Percentiles rank a stretch among this genome's conserved stretches.
Evolutionary conservation across 805 yeast genomes (phyloP).

Genomic region (Yamadazyma insecticola): DNA sequence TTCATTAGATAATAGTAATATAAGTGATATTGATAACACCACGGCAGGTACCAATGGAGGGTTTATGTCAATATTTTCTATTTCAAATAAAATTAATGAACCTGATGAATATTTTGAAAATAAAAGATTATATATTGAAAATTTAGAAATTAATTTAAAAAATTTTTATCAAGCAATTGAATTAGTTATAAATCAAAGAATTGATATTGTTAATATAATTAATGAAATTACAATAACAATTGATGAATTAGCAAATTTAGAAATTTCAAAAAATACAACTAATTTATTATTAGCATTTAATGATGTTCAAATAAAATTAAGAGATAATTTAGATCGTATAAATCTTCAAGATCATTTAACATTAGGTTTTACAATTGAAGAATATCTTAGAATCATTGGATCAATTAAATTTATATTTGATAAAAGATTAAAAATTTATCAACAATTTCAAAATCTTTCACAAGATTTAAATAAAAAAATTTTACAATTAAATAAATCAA

Average conservation of each 20-base stretch:
- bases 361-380: slow-evolving; percentile 82
- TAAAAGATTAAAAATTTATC: slow-evolving; percentile 60
- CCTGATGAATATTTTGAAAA: slow-evolving; percentile 74
- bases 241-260: slow-evolving; percentile 65
- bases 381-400: slow-evolving; percentile 72
- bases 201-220: slow-evolving; percentile 63
- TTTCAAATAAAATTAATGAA: slow-evolving; percentile 66
- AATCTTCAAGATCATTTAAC: slow-evolving; percentile 84
- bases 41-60: slow-evolving; percentile 38
- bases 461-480: slow-evolving; percentile 45
- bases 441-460: slow-evolving; percentile 37
- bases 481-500: slow-evolving; percentile 40
- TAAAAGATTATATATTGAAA: slow-evolving; percentile 63
- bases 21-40: slow-evolving; percentile 28
- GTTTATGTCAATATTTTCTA: slow-evolving; percentile 67
- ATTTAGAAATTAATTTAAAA: slow-evolving; percentile 67
- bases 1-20: slow-evolving; percentile 34
- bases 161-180: slow-evolving; percentile 70
- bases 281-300: slow-evolving; percentile 68
- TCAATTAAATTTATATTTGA: slow-evolving; percentile 71
- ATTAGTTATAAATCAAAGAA: slow-evolving; percentile 66
- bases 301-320: slow-evolving; percentile 63
- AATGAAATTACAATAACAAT: slow-evolving; percentile 58
- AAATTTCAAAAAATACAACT: slow-evolving; percentile 62
- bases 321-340: slow-evolving; percentile 70